phyloP scores from a whole-genome alignment of 208 protist species.

The Naegleria lovaniensis region DNA sequence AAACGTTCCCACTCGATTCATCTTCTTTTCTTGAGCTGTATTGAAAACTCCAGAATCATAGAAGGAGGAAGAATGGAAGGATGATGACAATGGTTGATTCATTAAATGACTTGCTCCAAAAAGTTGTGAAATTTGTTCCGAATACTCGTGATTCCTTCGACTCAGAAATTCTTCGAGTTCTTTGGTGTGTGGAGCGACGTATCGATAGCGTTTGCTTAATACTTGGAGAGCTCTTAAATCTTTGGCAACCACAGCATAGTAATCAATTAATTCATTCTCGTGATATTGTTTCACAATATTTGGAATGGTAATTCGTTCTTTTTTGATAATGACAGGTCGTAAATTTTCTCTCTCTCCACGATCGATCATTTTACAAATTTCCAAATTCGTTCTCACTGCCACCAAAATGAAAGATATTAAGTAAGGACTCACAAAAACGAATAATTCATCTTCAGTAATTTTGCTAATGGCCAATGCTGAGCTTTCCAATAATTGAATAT shows the following conservation, averaged over 20 bases:
- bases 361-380: not conserved
- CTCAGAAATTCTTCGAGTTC: not conserved
- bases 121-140: not conserved
- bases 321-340: not conserved
- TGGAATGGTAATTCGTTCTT: not conserved
- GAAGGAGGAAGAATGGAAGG: too few species aligned
- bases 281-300: not conserved
- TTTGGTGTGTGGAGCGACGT: not conserved
- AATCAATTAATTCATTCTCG: not conserved
- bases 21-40: not conserved
- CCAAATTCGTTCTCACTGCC: not conserved
- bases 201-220: not conserved
- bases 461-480: not conserved
- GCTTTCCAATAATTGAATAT: not conserved
- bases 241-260: not conserved
- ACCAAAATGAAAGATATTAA: not conserved
- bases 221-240: not conserved
- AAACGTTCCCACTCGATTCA: not conserved
- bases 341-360: constrained; percentile 1
- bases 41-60: too few species aligned
- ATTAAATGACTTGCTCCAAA: not conserved
- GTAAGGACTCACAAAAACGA: not conserved
- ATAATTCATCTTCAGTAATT: not conserved
- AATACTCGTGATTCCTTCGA: not conserved
- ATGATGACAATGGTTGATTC: not conserved